Evolutionary conservation across 164 flowering plant genomes (phyloP), one percentile per base, ranked within the genome.

Genomic region (Vitis riparia): DNA sequence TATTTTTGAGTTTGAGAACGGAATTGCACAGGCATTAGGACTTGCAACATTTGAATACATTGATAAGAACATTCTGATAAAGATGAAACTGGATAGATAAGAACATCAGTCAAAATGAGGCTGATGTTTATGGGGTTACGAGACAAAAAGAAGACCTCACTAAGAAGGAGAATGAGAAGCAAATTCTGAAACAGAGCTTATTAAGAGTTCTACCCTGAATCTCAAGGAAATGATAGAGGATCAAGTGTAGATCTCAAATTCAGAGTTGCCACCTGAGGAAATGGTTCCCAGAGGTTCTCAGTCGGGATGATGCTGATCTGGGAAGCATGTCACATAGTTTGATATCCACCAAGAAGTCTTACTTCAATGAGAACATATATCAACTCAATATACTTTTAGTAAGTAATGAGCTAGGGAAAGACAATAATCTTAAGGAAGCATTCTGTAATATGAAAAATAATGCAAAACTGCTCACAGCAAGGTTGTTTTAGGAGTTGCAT

Each of bases 401-500:
- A 51, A 61, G 15, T 59, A 86, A 82, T 59, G 63, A 83, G 12
- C 57, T 79, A 67, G 83, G 85, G 15, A 86, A 79, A 64, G 82
- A 71, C 9, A 68, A 60, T 13, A 73, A 72, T 49, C 66, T 62
- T 60, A 89, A 73, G 29, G 83, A 79, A 37, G 17, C 69, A 15
- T 64, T 83, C 1, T 13, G 17, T 68, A 86, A 83, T 59, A 58
- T 50, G 17, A 81, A 68, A 55, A 75, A 78, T 62, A 23, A 23
- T 23, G 27, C 27, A 23, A 23, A 96, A 71, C 70, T 79, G 59
- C 82, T 15, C 37, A 96, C 95, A 14, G 78, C 89, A n/a, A 86
- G 90, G 69, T 77, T 91, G 68, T 93, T 98, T 53, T 95, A 93
- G 79, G 98, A 96, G 78, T 80, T 95, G 83, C 98, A 97, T 30